These are phyloP conservation scores for Teratosphaeria pseudoeucalypti DNA, from an alignment of 2,329 filamentous ascomycete genomes.

Conservation along the genomic window DNA sequence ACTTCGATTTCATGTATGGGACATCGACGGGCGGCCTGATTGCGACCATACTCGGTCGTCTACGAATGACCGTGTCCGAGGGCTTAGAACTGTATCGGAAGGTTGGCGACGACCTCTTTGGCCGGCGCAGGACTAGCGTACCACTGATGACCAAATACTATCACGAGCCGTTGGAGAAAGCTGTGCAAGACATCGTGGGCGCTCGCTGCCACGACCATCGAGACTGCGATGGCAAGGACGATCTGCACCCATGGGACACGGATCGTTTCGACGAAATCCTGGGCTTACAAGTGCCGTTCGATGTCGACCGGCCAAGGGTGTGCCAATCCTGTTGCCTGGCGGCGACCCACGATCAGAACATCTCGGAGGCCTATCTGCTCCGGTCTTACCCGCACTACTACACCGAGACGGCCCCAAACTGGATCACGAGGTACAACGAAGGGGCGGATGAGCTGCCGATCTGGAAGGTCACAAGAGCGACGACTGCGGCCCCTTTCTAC, in stretches of 20 bases:
- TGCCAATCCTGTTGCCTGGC: conserved; percentile 37
- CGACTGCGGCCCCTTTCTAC: conserved; percentile 43
- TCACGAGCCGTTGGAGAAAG: conserved; percentile 38
- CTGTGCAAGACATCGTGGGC: conserved; percentile 36
- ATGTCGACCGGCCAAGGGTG: conserved; percentile 23
- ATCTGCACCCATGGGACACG: conserved; percentile 35
- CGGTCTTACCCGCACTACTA: conserved; percentile 40
- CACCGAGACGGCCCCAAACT: conserved; percentile 28
- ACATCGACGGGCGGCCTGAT: conserved; percentile 44
- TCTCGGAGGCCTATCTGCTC: conserved; percentile 39
- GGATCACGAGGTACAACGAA: conserved; percentile 40
- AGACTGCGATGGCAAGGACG: conserved; percentile 32
- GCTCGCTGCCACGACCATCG: conserved; percentile 35
- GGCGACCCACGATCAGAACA: conserved; percentile 37
- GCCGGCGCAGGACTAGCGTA: conserved; percentile 32
- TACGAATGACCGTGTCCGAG: conserved; percentile 40
- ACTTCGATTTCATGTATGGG: conserved; percentile 45
- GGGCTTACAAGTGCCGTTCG: conserved; percentile 14
- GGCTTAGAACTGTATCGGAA: conserved; percentile 37
- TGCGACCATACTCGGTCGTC: conserved; percentile 39
- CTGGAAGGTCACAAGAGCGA: conserved; percentile 43
- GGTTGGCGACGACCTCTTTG: conserved; percentile 40
- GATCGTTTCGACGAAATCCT: conserved; percentile 9
- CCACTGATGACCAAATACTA: conserved; percentile 41
- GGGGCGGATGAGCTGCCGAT: conserved; percentile 37